Evolutionary conservation across 371 early-diverging fungal species (phyloP), one percentile per base, ranked within the genome.

Genomic region (Lichtheimia corymbifera): DNA sequence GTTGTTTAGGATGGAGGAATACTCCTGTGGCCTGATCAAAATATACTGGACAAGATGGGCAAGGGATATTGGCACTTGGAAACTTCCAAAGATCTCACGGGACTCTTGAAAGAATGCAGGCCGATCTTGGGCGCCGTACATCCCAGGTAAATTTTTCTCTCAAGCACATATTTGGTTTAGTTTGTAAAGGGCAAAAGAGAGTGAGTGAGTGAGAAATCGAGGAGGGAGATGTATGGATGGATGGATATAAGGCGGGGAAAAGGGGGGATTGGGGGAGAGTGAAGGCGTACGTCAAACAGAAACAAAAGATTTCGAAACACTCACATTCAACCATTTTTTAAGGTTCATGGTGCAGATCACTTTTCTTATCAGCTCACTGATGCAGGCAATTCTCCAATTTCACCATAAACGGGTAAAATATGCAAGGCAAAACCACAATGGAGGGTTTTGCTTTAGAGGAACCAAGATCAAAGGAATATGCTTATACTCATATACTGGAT

Each of bases 381-480:
- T 56, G 57, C 57, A 56, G 57, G 42, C 45, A 43, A 24, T 56
- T 56, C 57, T 45, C 15, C 57, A 56, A 56, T 56, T 56, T 56
- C 57, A 56, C 57, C 57, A 56, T 56, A 56, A 56, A 25, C 57
- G 25, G 57, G 57, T 56, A 56, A 44, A 41, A 27, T 22, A 62
- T 63, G 43, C 55, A 50, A 52, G 53, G 52, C 53, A 54, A 54
- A 45, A 42, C 28, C 30, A 61, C 55, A 54, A 61, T 53, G 47
- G 28, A 45, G 30, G 40, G 50, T 35, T 35, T 28, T 28, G 28
- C 28, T 28, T 35, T 35, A 35, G 11, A 35, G 35, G 35, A 6
- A 35, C 35, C 35, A 35, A 35, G 35, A 35, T 35, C 35, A 35
- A 35, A 11, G 11, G 9, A 35, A 35, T 35, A 35, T 35, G 35